Conservation (phyloP, 305 asterid genomes). For the Andrographis paniculata region DNA sequence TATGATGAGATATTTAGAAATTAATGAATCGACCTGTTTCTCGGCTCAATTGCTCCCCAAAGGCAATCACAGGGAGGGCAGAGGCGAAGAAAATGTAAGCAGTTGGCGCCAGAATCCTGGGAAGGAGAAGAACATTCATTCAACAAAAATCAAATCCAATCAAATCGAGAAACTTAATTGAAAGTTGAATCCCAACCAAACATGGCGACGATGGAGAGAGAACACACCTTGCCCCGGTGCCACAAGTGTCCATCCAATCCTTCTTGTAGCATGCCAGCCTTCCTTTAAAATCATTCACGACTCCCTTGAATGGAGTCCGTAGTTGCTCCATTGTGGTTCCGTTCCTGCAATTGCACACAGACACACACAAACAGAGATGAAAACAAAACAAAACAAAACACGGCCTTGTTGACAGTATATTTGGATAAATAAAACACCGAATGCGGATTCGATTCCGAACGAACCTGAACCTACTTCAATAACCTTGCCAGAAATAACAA, state of each 20-base stretch:
- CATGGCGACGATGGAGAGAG: neutral
- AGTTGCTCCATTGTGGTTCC: slow-evolving; percentile 50
- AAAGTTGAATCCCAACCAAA: neutral
- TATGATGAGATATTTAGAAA: neutral
- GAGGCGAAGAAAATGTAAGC: slow-evolving; percentile 79
- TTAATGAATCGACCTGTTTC: slow-evolving; percentile 47
- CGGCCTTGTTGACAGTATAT: too few species aligned
- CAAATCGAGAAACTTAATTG: slow-evolving; percentile 8
- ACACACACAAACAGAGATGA: slow-evolving; percentile 14
- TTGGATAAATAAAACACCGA: too few species aligned
- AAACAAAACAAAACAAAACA: slow-evolving; percentile 4
- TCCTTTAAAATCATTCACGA: slow-evolving; percentile 51
- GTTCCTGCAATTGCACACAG: slow-evolving; percentile 33
- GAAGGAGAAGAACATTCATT: too few species aligned
- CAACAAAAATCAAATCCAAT: slow-evolving; percentile 9
- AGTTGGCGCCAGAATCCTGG: slow-evolving; percentile 78
- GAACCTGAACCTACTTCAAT: too few species aligned
- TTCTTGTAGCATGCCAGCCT: slow-evolving; percentile 65
- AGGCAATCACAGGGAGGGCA: slow-evolving; percentile 81
- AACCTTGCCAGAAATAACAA: too few species aligned
- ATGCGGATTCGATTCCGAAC: too few species aligned
- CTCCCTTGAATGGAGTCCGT: slow-evolving; percentile 61
- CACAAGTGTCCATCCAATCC: slow-evolving; percentile 67
- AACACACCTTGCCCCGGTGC: slow-evolving; percentile 59
- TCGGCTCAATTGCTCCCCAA: slow-evolving; percentile 78